Evolutionary conservation across 2,329 filamentous ascomycete species (phyloP), one percentile per base, ranked within the genome.

Genomic region (Byssochlamys sp.): DNA sequence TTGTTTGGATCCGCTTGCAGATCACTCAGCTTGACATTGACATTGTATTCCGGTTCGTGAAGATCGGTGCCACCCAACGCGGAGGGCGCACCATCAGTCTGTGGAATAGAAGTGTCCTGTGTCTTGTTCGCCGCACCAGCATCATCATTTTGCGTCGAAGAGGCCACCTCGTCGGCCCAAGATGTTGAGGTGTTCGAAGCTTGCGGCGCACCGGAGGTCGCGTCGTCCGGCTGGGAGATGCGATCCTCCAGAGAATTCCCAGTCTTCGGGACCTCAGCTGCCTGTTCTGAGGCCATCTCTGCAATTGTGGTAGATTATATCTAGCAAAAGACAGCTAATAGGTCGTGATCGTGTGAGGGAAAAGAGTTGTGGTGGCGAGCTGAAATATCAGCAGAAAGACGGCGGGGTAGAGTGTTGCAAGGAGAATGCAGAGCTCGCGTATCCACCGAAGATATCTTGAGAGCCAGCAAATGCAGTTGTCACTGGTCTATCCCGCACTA

Each of bases 21-120:
- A 69, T 96, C 91, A 66, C 87, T 91, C 59, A 97, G 83, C 74
- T 92, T 94, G 66, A 99, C 90, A 69, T 96, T 88, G 63, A 99
- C 92, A 64, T 94, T 88, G 74, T 88, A 95, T 58, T 88, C 85
- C 3, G 86, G 85, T 72, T 96, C 89, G 25, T 83, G 75, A 10
- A 86, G 76, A 9, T 75, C 68, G 45, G 83, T 83, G 56, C 80
- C 83, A 45, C 71, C 70, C 27, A 68, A 63, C 3, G 60, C 57
- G 19, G 61, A 61, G 19, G 71, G 59, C 29, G 76, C 75, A 31
- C 77, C 77, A 65, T 78, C 77, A 14, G 65, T 65, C 61, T 76
- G 73, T 31, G 65, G 51, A 19, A 61, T 58, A 7, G 56, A 51
- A 26, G 52, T 55, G 39, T 57, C 61, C n/a, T 64, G 62, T 19